Evolutionary conservation across 2,329 filamentous ascomycete species (phyloP).

Genomic region (Verticillium nubilum): DNA sequence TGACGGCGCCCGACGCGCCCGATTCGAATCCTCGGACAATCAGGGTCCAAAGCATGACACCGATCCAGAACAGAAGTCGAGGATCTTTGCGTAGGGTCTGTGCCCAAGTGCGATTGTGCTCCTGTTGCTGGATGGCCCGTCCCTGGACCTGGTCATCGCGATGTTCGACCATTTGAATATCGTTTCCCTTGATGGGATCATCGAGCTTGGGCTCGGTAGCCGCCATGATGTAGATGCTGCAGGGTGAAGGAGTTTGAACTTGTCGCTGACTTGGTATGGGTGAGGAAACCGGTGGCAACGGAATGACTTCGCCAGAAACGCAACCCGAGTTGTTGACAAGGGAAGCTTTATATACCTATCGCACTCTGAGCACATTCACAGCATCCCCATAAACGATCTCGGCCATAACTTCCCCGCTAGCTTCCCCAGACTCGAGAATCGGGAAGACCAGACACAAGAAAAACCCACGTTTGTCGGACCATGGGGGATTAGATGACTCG

Average conservation of each 20-base stretch:
- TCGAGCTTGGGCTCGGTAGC: background rate
- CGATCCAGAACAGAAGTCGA: conserved; percentile 22
- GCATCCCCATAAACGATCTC: background rate
- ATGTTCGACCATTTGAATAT: background rate
- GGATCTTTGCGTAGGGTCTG: conserved; percentile 20
- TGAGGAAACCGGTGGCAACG: background rate
- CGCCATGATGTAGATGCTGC: background rate
- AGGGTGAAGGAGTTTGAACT: background rate
- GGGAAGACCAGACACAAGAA: background rate
- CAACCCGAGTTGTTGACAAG: background rate
- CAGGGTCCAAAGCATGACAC: conserved; percentile 23
- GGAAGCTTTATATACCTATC: background rate
- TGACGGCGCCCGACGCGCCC: conserved; percentile 15
- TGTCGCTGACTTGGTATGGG: background rate
- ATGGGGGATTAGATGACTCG: background rate
- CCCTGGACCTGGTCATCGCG: background rate
- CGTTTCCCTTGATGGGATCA: background rate
- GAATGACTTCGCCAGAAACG: background rate
- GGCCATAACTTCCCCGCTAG: background rate
- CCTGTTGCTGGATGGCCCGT: conserved; percentile 22
- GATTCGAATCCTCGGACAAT: conserved; percentile 22
- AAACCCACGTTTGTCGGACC: background rate
- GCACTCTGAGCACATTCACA: background rate
- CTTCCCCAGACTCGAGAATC: background rate
- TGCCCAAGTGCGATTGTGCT: conserved; percentile 17